phyloP scores from a whole-genome alignment of 345 rosid genomes.

The Excoecaria cochinchinensis region DNA sequence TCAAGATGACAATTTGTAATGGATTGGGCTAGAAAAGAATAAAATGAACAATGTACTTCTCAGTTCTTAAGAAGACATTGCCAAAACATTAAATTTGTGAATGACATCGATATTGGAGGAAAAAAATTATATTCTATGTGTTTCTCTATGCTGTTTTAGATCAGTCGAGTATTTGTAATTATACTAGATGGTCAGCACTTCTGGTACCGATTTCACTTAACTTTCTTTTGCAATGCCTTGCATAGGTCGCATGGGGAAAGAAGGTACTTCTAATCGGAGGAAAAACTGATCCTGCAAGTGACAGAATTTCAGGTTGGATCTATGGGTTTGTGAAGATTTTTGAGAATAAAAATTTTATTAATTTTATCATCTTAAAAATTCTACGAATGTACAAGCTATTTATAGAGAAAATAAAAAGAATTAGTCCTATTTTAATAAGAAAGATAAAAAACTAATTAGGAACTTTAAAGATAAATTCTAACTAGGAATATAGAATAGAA shows the following conservation, averaged over 20 bases:
- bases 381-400: too few species aligned
- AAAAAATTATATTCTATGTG: not conserved
- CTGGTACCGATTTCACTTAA: conserved; percentile 1
- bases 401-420: too few species aligned
- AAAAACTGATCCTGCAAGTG: conserved; percentile 77
- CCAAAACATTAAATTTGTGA: not conserved
- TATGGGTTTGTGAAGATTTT: conserved; percentile 19
- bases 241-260: conserved; percentile 94
- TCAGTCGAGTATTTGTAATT: not conserved
- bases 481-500: too few species aligned
- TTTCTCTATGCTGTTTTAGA: not conserved
- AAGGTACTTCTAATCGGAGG: conserved; percentile 88
- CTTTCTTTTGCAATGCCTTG: conserved; percentile 15
- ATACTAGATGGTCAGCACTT: not conserved
- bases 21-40: not conserved
- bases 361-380: too few species aligned
- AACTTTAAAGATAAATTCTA: too few species aligned
- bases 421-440: too few species aligned
- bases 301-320: conserved; percentile 74
- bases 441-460: too few species aligned
- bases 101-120: not conserved
- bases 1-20: not conserved
- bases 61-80: not conserved
- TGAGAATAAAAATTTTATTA: too few species aligned
- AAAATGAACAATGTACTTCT: not conserved